Conservation (phyloP, 495 filamentous ascomycete genomes). For the Pseudevernia furfuracea region DNA sequence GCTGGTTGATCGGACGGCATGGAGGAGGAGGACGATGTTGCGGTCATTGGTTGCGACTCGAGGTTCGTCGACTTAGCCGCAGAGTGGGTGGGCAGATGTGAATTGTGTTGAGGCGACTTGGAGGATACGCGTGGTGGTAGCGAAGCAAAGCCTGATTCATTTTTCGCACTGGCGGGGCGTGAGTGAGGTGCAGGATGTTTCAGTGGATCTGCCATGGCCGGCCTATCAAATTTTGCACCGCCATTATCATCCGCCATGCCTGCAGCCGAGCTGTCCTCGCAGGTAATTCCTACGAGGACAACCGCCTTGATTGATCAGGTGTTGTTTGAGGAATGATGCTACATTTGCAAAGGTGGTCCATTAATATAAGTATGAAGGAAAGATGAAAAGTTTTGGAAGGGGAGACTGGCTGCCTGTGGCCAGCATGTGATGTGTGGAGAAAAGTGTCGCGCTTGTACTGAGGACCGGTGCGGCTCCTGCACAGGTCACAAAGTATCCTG, state of each 20-base stretch:
- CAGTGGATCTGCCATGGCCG: conserved; percentile 13
- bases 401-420: conserved; percentile 3
- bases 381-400: neutral
- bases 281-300: conserved; percentile 20
- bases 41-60: conserved; percentile 44
- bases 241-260: conserved; percentile 27
- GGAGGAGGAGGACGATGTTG: conserved; percentile 38
- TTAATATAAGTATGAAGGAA: conserved; percentile 1
- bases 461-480: conserved; percentile 13
- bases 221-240: conserved; percentile 16
- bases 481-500: neutral
- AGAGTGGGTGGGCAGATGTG: conserved; percentile 12
- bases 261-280: conserved; percentile 21
- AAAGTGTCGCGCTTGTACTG: conserved; percentile 15
- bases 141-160: conserved; percentile 12
- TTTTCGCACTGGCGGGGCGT: conserved; percentile 15
- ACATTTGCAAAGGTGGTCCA: conserved; percentile 18
- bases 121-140: conserved; percentile 17
- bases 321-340: conserved; percentile 4
- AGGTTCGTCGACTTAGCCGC: conserved; percentile 14
- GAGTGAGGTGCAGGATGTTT: conserved; percentile 16
- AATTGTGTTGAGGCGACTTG: conserved; percentile 15
- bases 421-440: conserved; percentile 5
- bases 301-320: conserved; percentile 6
- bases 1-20: conserved; percentile 35